A percentile compares a stretch with the other conserved stretches of the same genome.
Conservation (phyloP, 768 basidiomycete genomes). For the Pisolithus marmoratus region DNA sequence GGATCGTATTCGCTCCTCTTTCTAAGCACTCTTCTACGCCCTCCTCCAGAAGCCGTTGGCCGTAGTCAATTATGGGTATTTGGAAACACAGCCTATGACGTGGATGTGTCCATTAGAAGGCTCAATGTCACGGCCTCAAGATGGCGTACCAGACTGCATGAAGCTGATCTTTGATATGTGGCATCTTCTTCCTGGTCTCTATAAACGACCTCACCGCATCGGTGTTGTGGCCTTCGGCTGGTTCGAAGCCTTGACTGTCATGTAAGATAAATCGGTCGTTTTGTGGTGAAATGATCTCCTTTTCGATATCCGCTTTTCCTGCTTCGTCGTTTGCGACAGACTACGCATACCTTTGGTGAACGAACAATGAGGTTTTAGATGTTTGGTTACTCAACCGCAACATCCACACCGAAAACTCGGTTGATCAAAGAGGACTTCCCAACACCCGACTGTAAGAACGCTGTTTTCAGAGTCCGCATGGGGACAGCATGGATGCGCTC, state of each 20-base stretch:
- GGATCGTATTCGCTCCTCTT: background rate
- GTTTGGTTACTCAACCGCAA: background rate
- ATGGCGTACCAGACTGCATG: conserved; percentile 11
- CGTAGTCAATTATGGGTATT: background rate
- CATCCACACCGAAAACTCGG: background rate
- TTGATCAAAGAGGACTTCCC: conserved; percentile 5
- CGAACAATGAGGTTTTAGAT: no score
- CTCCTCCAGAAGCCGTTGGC: conserved; percentile 2
- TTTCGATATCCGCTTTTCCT: conserved; percentile 5
- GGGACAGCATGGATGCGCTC: background rate
- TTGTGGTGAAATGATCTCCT: conserved; percentile 5
- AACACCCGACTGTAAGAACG: background rate
- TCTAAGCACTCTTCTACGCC: background rate
- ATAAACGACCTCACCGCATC: conserved; percentile 8
- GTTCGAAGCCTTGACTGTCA: conserved; percentile 13
- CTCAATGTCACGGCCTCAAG: background rate
- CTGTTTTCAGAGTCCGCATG: background rate
- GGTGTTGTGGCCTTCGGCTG: conserved; percentile 3
- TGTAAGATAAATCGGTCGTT: conserved; percentile 10
- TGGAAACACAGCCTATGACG: background rate
- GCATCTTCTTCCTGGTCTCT: background rate
- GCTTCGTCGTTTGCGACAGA: background rate
- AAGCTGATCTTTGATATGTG: conserved; percentile 4
- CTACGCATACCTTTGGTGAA: background rate
- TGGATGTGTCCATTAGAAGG: background rate